Evolutionary conservation across 148 eudicot species (phyloP), one percentile per base, ranked within the genome.

Genomic region (Cornus suecica): DNA sequence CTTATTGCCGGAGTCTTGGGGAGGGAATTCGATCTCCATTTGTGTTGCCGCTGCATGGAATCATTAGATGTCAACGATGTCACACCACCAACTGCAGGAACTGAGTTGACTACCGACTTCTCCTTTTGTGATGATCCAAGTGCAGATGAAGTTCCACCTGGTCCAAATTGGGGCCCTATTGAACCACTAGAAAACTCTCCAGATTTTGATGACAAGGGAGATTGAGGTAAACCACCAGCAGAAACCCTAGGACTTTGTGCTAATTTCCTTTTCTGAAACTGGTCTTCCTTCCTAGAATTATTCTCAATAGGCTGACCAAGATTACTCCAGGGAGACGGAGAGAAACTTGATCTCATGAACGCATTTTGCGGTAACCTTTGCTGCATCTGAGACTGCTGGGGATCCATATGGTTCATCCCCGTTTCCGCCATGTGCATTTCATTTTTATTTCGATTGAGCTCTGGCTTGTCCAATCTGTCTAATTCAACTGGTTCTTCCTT

Each of bases 201-300:
- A 56, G 96, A 84, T 79, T 85, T 92, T 52, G 88, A 86, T 30
- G 97, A 89, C 77, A 90, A 83, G 16, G 96, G 90, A 76, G 94
- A 88, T 76, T 88, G 97, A 84, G 96, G 84, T 68, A 83, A 82
- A 77, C 88, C 87, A 70, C 96, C 92, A 81, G 89, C 78, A 77
- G 97, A 89, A 74, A 85, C 79, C 74, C 94, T 97, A 14, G 99
- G 97, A 84, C 97, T 95, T 71, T 87, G 99, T 32, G 74, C 91
- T 16, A 83, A 63, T 81, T 89, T 92, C 77, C 90, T 89, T 76
- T 88, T 95, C 72, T 75, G 85, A 69, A 74, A 75, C 28, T 81
- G 90, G 28, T 89, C 99, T 71, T 95, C 99, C 80, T 91, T 95
- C 76, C 86, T 88, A 34, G 79, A 79, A 82, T 80, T 86, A 71